Evolutionary conservation across 495 filamentous ascomycete species (phyloP), one percentile per base, ranked within the genome.

Genomic region (Penicillium lividum): DNA sequence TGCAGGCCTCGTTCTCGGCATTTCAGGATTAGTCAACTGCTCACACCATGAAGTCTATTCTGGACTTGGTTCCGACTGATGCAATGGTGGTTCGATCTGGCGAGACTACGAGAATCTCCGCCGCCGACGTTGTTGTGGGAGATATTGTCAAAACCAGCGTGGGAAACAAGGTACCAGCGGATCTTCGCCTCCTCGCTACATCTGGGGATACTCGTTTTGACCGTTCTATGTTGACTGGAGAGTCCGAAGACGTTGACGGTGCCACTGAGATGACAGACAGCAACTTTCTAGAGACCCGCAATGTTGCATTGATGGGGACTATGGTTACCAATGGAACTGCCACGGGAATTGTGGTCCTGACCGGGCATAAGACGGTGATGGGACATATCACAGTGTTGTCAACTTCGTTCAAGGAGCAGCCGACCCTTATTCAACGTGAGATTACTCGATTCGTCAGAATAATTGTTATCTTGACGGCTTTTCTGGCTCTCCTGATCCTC

Each of bases 221-320:
- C 62, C 79, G 88, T 25, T 82, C 85, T 0, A 85, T 92, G 44
- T 72, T 91, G 3, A 92, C 87, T 7, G 88, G 86, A 30, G 86
- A 89, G 73, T 84, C 86, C 6, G 73, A 83, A 18, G 86, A 86
- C 34, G 69, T 89, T n/a, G 74, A 77, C 7, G 87, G 83, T 5
- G 75, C 81, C 3, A 80, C 83, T 7, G 80, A 90, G 4, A 76
- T 70, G 7, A 88, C 84, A 0, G 86, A 90, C 48, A 70, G 76
- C 25, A 91, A 91, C 67, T 91, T 89, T 61, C 81, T 92, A 29
- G 89, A 91, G 65, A 89, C 87, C 16, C 80, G 79, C 27, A 87
- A 84, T 59, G 86, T 91, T 44, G 88, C 86, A n/a, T 68, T 92
- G 25, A 85, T 87, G 73, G 88, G 89, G 30, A 90, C 86, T 22